Conservation (phyloP, 1,139 yeast genomes). For the Taiozyma onychis region DNA sequence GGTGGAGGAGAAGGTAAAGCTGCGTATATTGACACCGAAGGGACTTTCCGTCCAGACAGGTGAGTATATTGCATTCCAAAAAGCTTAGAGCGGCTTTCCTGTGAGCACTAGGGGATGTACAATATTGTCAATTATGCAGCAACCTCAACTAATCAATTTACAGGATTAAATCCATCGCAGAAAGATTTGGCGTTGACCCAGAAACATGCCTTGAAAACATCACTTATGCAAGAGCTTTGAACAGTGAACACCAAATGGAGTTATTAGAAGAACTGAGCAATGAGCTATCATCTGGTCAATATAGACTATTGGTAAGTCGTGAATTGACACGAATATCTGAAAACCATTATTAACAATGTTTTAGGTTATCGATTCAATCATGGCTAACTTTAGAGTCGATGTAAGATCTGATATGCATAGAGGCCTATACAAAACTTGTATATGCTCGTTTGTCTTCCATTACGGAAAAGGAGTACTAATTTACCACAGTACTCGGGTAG, state of each 20-base stretch:
- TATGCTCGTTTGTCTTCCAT: background rate
- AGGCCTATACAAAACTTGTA: background rate
- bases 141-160: background rate
- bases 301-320: slow-evolving; percentile 31
- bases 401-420: slow-evolving; percentile 13
- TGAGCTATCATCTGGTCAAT: slow-evolving; percentile 45
- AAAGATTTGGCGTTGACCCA: slow-evolving; percentile 48
- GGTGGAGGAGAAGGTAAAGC: slow-evolving; percentile 64
- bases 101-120: background rate
- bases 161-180: slow-evolving; percentile 49
- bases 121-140: background rate
- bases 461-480: background rate
- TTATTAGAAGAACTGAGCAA: slow-evolving; percentile 46
- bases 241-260: slow-evolving; percentile 58
- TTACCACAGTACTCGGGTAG: slow-evolving; percentile 40
- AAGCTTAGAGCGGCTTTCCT: background rate
- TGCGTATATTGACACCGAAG: slow-evolving; percentile 49
- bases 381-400: slow-evolving; percentile 60
- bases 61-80: slow-evolving; percentile 4
- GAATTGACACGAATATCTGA: background rate
- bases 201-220: slow-evolving; percentile 48
- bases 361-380: slow-evolving; percentile 44
- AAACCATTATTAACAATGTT: slow-evolving; percentile 17
- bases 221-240: slow-evolving; percentile 52
- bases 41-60: slow-evolving; percentile 51